Evolutionary conservation across 176 grass and related monocot species (phyloP).

Genomic region (Bromus sterilis): DNA sequence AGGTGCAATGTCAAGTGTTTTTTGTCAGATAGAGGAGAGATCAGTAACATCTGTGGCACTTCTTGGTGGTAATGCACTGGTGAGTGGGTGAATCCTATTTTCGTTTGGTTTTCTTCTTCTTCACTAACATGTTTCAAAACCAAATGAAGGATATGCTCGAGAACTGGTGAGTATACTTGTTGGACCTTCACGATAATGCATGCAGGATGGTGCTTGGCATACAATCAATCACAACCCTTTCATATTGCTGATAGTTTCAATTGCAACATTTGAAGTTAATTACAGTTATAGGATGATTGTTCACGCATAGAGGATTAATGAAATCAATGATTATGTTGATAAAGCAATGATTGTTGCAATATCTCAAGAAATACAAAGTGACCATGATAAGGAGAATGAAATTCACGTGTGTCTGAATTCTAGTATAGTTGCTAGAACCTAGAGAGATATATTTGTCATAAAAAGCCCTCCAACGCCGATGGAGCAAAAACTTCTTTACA

Average conservation of each 20-base stretch:
- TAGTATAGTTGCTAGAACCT: neutral
- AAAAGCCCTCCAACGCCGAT: too few relatives aligned
- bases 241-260: neutral
- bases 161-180: neutral
- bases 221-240: neutral
- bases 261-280: neutral
- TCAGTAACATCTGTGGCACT: neutral
- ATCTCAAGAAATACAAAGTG: neutral
- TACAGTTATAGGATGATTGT: slow-evolving; percentile 12
- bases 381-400: neutral
- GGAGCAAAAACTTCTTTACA: too few relatives aligned
- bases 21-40: neutral
- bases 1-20: neutral
- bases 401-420: neutral
- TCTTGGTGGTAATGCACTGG: neutral
- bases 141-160: neutral
- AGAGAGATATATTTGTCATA: neutral
- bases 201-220: neutral
- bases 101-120: neutral
- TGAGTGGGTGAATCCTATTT: neutral
- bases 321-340: neutral
- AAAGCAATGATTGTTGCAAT: neutral
- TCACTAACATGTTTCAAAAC: neutral
- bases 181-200: neutral
- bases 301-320: neutral